Evolutionary conservation across 345 rosid genomes (phyloP).

Genomic region (Excoecaria cochinchinensis): DNA sequence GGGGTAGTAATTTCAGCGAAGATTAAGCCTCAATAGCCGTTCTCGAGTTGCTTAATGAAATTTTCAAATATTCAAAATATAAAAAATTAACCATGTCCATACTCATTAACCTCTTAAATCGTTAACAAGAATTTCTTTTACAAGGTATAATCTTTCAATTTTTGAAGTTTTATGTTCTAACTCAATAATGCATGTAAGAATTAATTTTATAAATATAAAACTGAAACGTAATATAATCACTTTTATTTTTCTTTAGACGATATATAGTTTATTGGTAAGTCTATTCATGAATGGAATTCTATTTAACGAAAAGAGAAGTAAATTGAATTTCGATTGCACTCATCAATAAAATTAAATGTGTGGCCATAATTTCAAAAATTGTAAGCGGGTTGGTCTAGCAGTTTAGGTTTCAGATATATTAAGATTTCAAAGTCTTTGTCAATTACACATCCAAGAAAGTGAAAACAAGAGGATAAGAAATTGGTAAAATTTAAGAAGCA

Average conservation of each 20-base stretch:
- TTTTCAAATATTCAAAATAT: neutral
- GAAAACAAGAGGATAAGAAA: constrained; percentile 9
- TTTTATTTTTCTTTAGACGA: no score
- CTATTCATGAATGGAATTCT: no score
- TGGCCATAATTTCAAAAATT: constrained; percentile 24
- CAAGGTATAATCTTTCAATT: no score
- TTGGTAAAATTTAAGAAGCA: neutral
- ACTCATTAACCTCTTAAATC: neutral
- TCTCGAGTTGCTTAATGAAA: constrained; percentile 35
- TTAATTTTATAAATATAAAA: no score
- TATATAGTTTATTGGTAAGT: no score
- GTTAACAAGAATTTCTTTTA: no score
- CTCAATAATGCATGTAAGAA: no score
- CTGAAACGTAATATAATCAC: no score
- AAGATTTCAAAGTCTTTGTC: constrained; percentile 14
- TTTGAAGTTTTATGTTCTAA: no score
- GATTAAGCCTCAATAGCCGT: constrained; percentile 42
- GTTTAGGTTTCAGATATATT: no score
- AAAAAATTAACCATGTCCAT: neutral
- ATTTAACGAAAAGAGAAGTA: no score
- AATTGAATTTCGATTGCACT: neutral
- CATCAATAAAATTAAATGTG: neutral
- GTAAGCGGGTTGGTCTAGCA: constrained; percentile 25
- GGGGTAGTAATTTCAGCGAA: constrained; percentile 37
- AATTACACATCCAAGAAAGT: constrained; percentile 24